Evolutionary conservation across 371 early-diverging fungal genomes (phyloP), one percentile per base, ranked within the genome.

Genomic region (Catenaria anguillulae): DNA sequence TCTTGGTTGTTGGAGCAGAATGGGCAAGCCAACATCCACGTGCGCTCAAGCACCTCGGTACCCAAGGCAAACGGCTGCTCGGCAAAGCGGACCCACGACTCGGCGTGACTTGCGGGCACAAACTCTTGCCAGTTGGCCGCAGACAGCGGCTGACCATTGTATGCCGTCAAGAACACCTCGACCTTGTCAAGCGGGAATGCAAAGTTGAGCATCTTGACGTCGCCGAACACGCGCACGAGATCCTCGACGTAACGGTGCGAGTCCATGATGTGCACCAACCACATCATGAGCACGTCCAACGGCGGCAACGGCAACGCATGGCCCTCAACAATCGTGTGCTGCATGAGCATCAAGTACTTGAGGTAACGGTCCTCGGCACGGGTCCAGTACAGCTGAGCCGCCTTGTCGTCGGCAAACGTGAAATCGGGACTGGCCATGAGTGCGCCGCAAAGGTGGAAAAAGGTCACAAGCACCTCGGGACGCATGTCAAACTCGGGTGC

Each of bases 241-340:
- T 58, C 58, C 42, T 58, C 58, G 15, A 36, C 12, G 17, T 58
- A 58, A 8, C 58, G 58, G 43, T 58, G 58, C 29, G 36, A 2
- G 58, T 58, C 58, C 58, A 58, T 36, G 40, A 58, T 33, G 26
- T 58, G 58, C 34, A 58, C 58, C 34, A 58, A 10, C 58, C 58
- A 58, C 58, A 58, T 40, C 36, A 36, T 58, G 6, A 58, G 33
- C 24, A 58, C 58, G 43, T 58, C 58, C 26, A 58, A 31, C 58
- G 58, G 58, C 42, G 58, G 40, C n/a, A 58, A 26, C 24, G 58
- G 58, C 24, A 42, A 36, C n/a, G 36, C 58, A 24, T 40, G 40
- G 24, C 58, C 40, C 24, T 58, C 42, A 17, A 36, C 58, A 1
- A 58, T 15, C 42, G 58, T 40, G 40, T 40, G 58, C 26, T 58